Evolutionary conservation across 495 filamentous ascomycete genomes (phyloP), one percentile per base, ranked within the genome.

Genomic region (Penicillium cataractarum): DNA sequence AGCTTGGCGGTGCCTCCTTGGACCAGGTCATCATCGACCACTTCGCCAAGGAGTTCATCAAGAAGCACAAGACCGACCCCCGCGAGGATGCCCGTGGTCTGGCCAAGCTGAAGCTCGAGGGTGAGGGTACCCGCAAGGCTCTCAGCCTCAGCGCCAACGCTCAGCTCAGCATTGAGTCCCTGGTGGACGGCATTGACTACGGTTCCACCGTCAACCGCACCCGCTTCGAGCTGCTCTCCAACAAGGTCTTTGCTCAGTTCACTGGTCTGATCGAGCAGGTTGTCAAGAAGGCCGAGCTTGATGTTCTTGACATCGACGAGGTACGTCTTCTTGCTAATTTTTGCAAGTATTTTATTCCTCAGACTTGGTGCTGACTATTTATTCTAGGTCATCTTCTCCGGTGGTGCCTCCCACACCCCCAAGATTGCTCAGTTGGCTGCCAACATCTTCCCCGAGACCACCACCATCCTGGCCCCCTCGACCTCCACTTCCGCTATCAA

Each of bases 31-130:
- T 99, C 50, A 90, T 97, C 66, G 93, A 98, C 74, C 88, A 97
- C 82, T 97, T 97, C 69, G 90, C 95, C 60, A 98, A 99, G 84
- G 95, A 97, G 76, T 99, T 99, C 79, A 82, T 94, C 65, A 97
- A 98, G 86, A 92, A 96, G 81, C 80, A 94, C 75, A 92, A 92
- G 75, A 85, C 83, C 51, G 95, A 99, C 73, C 95, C 96, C 26
- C 84, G 95, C 61, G 84, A 89, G 71, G 90, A 92, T 67, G 83
- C 85, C 12, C 88, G 89, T 65, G 88, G 89, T 66, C 78, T 97
- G 51, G 94, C 96, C 17, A 99, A 97, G 83, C 80, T 99, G 53
- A 94, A 92, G 81, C 82, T 93, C 8, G 96, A 97, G 82, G 84
- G 90, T 67, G 95, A 99, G 76, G 85, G 87, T 27, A 89, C 91